Evolutionary conservation across 1,284 basidiomycete genomes (phyloP).

Genomic region (Peniophora sp.): DNA sequence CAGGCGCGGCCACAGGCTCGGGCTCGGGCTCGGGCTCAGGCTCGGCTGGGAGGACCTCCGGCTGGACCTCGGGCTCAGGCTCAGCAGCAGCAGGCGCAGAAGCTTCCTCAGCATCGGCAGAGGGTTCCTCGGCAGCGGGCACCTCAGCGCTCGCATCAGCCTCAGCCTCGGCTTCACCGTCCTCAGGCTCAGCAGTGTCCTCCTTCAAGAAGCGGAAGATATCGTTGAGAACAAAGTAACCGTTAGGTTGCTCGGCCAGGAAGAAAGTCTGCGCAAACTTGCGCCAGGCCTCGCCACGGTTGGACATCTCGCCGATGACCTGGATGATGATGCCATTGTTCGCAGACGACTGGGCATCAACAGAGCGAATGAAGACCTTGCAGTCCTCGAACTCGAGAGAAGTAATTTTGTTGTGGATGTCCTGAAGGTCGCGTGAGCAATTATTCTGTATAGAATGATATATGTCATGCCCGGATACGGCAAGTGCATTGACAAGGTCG

Average conservation of each 20-base stretch:
- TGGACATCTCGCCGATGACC: constrained; percentile 98
- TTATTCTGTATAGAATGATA: neutral
- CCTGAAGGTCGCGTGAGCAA: constrained; percentile 39
- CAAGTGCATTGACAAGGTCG: neutral
- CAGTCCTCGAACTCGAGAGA: constrained; percentile 92
- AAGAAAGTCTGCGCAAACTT: constrained; percentile 99
- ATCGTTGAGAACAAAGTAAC: constrained; percentile 99
- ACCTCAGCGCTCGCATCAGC: constrained; percentile 13
- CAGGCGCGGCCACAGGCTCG: constrained; percentile 21
- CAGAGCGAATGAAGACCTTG: constrained; percentile 96
- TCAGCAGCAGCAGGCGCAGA: constrained; percentile 22
- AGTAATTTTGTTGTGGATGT: constrained; percentile 95
- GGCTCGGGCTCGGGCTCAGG: constrained; percentile 20
- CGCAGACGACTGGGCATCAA: constrained; percentile 90
- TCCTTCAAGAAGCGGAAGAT: constrained; percentile 99
- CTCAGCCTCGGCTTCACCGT: constrained; percentile 20
- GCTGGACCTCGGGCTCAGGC: constrained; percentile 21
- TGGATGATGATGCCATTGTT: constrained; percentile 97
- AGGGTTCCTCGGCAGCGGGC: constrained; percentile 15
- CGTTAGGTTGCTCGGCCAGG: constrained; percentile 97
- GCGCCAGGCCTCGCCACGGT: constrained; percentile 85
- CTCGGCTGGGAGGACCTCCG: constrained; percentile 12
- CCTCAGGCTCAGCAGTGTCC: constrained; percentile 59
- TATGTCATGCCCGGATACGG: neutral
- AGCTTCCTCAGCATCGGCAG: constrained; percentile 14